phyloP scores from a whole-genome alignment of 2,329 filamentous ascomycete species.

The Monascus ruber region DNA sequence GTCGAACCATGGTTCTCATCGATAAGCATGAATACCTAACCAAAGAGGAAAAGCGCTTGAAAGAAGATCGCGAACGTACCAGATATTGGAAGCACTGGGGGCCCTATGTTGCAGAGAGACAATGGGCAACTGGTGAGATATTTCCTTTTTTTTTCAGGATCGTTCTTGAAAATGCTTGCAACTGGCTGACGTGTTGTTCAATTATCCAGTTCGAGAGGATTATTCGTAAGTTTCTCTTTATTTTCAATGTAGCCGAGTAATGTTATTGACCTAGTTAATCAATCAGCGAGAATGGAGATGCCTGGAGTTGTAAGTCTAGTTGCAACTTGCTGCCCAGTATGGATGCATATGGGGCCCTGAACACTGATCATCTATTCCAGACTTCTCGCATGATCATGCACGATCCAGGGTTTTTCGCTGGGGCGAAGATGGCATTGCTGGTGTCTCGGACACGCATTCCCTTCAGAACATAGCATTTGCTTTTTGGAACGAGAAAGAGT shows the following conservation, averaged over 20 bases:
- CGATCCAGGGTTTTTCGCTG: constrained; percentile 81
- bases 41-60: constrained; percentile 80
- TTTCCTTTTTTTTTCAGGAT: constrained; percentile 2
- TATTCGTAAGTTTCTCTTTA: constrained; percentile 52
- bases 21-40: constrained; percentile 80
- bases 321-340: constrained; percentile 1
- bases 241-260: constrained; percentile 1
- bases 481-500: constrained; percentile 98
- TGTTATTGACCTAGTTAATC: constrained; percentile 6
- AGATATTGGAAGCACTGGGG: constrained; percentile 99
- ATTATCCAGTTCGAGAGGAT: constrained; percentile 64
- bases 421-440: constrained; percentile 95
- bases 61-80: constrained; percentile 66
- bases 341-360: background rate
- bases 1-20: constrained; percentile 65
- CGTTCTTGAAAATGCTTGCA: background rate
- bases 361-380: constrained; percentile 34
- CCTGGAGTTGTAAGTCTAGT: constrained; percentile 72
- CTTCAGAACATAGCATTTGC: constrained; percentile 87
- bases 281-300: constrained; percentile 69
- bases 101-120: constrained; percentile 81
- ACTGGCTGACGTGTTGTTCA: constrained; percentile 15
- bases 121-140: constrained; percentile 78
- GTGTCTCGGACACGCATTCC: constrained; percentile 87
- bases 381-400: constrained; percentile 89